A percentile compares a stretch with the other conserved stretches of the same genome.
Evolutionary conservation across 768 basidiomycete genomes (phyloP).

Genomic region (Piloderma croceum): DNA sequence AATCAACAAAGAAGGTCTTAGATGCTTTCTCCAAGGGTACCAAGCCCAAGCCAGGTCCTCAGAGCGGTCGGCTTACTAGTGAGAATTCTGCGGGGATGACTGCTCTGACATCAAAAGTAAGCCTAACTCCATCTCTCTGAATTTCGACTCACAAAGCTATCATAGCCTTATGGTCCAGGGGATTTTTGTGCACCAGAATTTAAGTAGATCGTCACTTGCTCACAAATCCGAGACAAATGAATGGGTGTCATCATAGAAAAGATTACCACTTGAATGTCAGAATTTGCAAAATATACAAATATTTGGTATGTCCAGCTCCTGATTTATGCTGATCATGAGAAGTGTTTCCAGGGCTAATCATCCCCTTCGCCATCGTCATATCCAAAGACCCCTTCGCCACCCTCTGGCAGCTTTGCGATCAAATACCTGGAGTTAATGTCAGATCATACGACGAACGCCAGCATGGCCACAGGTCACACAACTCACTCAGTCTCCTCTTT

Average conservation of each 20-base stretch:
- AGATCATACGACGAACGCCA: slow-evolving; percentile 6
- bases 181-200: slow-evolving; percentile 86
- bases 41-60: slow-evolving; percentile 92
- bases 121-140: slow-evolving; percentile 9
- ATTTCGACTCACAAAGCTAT: too few relatives aligned
- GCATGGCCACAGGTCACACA: neutral
- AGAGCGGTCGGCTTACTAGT: slow-evolving; percentile 77
- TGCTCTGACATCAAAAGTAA: slow-evolving; percentile 66
- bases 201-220: slow-evolving; percentile 56
- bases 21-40: slow-evolving; percentile 75
- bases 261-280: too few relatives aligned
- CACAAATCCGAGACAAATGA: too few relatives aligned
- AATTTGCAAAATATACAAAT: too few relatives aligned
- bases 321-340: too few relatives aligned
- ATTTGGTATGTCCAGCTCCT: too few relatives aligned
- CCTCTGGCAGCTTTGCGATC: slow-evolving; percentile 64
- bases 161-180: slow-evolving; percentile 91
- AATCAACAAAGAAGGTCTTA: slow-evolving; percentile 72
- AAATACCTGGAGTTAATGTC: slow-evolving; percentile 45
- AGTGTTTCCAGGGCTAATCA: too few relatives aligned
- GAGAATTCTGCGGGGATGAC: slow-evolving; percentile 94
- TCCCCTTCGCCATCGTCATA: slow-evolving; percentile 81
- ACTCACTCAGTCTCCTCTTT: slow-evolving; percentile 80
- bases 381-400: slow-evolving; percentile 65
- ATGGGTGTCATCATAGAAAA: too few relatives aligned